Evolutionary conservation across 2,329 filamentous ascomycete species (phyloP), one percentile per base, ranked within the genome.

Genomic region (Colletotrichum cordylinicola): DNA sequence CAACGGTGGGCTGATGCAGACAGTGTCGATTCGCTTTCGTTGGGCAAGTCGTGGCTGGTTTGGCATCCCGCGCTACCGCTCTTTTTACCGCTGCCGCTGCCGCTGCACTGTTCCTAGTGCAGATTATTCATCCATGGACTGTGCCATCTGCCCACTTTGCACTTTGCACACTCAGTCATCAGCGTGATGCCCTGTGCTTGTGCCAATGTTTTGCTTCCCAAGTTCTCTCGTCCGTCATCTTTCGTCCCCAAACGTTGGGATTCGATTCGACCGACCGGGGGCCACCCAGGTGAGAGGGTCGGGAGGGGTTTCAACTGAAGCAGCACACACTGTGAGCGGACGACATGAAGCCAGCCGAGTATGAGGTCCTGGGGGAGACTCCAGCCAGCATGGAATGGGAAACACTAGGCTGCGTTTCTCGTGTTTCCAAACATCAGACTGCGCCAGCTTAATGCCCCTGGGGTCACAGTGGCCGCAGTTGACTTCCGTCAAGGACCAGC

Each of bases 281-380:
- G 56, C 43, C 43, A 60, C 43, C 73, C 70, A 73, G 70, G 27
- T 35, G 56, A 75, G 52, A 75, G 72, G 70, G 62, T 64, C 69
- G 33, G 27, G 56, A 73, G 43, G 43, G 64, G 73, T 75, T 75
- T 75, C 73, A 73, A 73, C 43, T 73, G 73, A 67, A 48, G 43
- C 64, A 73, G 73, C 10, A 48, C 70, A 73, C 73, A 73, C 56
- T 75, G 69, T 75, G 64, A 13, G 64, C 27, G 64, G 64, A 73
- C 64, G 56, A 75, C 56, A 35, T 75, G 73, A 75, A 73, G 73
- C 73, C 73, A 75, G 70, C 73, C 73, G 73, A 73, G 73, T 75
- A 31, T 58, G 70, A 75, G 43, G 56, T 29, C 62, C 29, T 52
- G 67, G 35, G 35, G 48, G 43, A 72, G 73, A 68, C 73, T 64